Evolutionary conservation across 2,329 filamentous ascomycete genomes (phyloP).

Genomic region (Hypoxylon sp.): DNA sequence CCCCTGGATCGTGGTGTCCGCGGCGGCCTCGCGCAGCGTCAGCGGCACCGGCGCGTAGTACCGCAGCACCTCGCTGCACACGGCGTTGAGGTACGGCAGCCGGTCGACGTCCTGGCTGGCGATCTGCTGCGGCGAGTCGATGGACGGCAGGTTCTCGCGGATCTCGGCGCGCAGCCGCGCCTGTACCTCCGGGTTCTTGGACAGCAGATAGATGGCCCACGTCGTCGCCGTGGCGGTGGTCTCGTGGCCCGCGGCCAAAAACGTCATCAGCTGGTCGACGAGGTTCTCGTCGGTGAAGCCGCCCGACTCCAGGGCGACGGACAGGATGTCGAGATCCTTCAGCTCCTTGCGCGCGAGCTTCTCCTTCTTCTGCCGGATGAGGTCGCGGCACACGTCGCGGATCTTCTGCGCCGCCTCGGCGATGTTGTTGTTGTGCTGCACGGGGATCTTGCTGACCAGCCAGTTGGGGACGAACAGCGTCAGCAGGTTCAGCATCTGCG

Average conservation of each 20-base stretch:
- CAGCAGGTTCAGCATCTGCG: slow-evolving; percentile 65
- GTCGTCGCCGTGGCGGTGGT: slow-evolving; percentile 53
- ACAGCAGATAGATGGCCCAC: slow-evolving; percentile 53
- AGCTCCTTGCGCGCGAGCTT: slow-evolving; percentile 56
- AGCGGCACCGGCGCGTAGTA: slow-evolving; percentile 57
- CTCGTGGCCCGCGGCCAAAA: slow-evolving; percentile 56
- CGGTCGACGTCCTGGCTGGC: slow-evolving; percentile 50
- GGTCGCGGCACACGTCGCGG: slow-evolving; percentile 69
- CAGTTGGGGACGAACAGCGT: slow-evolving; percentile 69
- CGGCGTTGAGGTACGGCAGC: slow-evolving; percentile 53
- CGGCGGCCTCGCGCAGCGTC: slow-evolving; percentile 66
- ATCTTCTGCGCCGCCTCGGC: slow-evolving; percentile 64
- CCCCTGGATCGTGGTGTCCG: slow-evolving; percentile 64
- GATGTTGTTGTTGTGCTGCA: slow-evolving; percentile 75
- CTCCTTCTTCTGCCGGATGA: slow-evolving; percentile 75
- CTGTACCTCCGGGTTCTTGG: slow-evolving; percentile 49
- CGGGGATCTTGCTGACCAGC: slow-evolving; percentile 70
- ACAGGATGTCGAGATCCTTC: slow-evolving; percentile 49
- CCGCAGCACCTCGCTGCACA: slow-evolving; percentile 55
- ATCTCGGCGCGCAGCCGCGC: slow-evolving; percentile 52
- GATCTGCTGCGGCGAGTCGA: slow-evolving; percentile 45
- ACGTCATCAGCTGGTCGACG: slow-evolving; percentile 54
- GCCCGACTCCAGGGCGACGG: slow-evolving; percentile 49
- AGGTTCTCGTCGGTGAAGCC: slow-evolving; percentile 51
- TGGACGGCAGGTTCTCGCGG: slow-evolving; percentile 47